These are phyloP conservation scores for Leccinum variicolor DNA, from an alignment of 768 basidiomycete genomes.

Conservation along the genomic window DNA sequence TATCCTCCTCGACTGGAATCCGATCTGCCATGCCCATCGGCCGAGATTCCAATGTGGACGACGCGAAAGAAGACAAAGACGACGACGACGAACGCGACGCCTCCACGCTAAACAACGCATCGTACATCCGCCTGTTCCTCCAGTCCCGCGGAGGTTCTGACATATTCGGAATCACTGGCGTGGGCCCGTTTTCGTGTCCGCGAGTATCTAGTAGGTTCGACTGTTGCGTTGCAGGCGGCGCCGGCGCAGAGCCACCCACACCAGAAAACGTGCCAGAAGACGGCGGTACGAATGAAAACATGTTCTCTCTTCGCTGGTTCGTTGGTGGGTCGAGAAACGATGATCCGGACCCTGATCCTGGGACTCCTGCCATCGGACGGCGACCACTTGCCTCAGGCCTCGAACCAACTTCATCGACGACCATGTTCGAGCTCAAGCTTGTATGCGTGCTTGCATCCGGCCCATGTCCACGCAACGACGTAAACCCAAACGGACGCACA, in stretches of 20 bases:
- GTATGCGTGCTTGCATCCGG: constrained; percentile 16
- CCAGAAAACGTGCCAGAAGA: constrained; percentile 5
- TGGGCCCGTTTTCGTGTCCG: background rate
- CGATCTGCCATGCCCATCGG: constrained; percentile 17
- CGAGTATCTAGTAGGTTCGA: constrained; percentile 6
- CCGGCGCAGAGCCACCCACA: background rate
- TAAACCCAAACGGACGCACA: constrained; percentile 4
- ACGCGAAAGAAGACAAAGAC: constrained; percentile 12
- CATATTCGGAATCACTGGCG: constrained; percentile 7
- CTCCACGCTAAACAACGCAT: constrained; percentile 7
- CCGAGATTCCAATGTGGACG: constrained; percentile 3
- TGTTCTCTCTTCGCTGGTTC: constrained; percentile 9
- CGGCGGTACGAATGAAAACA: constrained; percentile 10
- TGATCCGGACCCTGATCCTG: background rate
- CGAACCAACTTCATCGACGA: constrained; percentile 8
- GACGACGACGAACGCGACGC: constrained; percentile 19
- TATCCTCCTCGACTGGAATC: constrained; percentile 20
- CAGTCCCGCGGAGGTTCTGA: constrained; percentile 14
- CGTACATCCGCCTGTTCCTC: constrained; percentile 11
- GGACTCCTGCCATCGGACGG: constrained; percentile 1
- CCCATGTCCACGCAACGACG: constrained; percentile 14
- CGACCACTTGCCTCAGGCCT: background rate
- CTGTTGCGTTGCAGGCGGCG: background rate
- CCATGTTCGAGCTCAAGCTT: constrained; percentile 9
- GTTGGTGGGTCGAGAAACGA: constrained; percentile 8